These are phyloP conservation scores for Tricholoma flavovirens DNA, from an alignment of 768 basidiomycete genomes.

Conservation along the genomic window DNA sequence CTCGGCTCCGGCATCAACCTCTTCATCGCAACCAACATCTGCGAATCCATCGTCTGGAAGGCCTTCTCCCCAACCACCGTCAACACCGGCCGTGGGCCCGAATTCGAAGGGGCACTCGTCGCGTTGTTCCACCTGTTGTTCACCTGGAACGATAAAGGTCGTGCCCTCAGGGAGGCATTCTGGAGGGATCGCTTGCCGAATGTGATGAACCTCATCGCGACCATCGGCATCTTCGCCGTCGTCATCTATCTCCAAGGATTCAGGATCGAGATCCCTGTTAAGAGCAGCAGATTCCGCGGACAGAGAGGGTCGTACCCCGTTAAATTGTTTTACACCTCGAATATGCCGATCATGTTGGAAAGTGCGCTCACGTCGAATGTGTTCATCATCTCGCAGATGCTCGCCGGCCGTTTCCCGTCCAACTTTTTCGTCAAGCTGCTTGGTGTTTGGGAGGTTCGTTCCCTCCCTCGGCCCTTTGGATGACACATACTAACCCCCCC, in stretches of 20 bases:
- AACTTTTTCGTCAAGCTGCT: slow-evolving; percentile 88
- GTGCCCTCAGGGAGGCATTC: slow-evolving; percentile 96
- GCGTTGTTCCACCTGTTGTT: slow-evolving; percentile 96
- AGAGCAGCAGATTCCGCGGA: slow-evolving; percentile 94
- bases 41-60: slow-evolving; percentile 99
- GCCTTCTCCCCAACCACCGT: slow-evolving; percentile 97
- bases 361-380: slow-evolving; percentile 89
- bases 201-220: slow-evolving; percentile 95
- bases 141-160: slow-evolving; percentile 97
- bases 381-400: slow-evolving; percentile 96
- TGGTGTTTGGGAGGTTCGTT: slow-evolving; percentile 94
- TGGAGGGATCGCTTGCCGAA: slow-evolving; percentile 97
- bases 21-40: slow-evolving; percentile 99
- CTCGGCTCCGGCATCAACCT: slow-evolving; percentile 98
- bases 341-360: slow-evolving; percentile 99
- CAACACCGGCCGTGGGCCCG: slow-evolving; percentile 96
- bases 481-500: background rate
- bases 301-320: slow-evolving; percentile 93
- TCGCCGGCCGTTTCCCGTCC: slow-evolving; percentile 82
- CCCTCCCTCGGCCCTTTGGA: background rate
- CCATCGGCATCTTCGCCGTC: slow-evolving; percentile 83
- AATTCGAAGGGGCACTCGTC: slow-evolving; percentile 96
- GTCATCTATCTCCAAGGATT: slow-evolving; percentile 99
- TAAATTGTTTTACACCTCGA: slow-evolving; percentile 98
- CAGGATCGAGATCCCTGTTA: slow-evolving; percentile 97